Base-by-base conservation (phyloP, 1,139 yeast species). In the Debaryomycetaceae sp. region DNA sequence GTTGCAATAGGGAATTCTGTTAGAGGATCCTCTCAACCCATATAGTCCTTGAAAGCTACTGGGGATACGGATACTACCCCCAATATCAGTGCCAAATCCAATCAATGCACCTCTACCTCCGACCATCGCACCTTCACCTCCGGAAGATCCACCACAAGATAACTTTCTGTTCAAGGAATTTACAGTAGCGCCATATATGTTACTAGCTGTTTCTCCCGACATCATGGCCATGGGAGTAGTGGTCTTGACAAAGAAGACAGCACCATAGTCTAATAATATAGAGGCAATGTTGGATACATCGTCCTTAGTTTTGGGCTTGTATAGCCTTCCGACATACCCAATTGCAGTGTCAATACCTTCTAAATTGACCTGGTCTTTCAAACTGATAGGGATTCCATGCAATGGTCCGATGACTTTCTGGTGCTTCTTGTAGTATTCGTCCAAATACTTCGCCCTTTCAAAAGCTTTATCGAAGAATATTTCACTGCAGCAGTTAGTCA, bases 321-420 rank as follows among this genome's bases (percentile, higher is more conserved):
- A 64, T 42, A 52, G 62, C 36, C 57, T 62, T 40, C 59, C 69
- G 6, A 75, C 67, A 46, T 65, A 75, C 6, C 82, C 83, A 40
- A 75, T 59, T 0, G 76, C 59, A 1, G 80, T 65, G 38, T 69
- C 76, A 6, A 69, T 46, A 1, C 81, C 82, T 44, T 65, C 68
- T n/a, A 77, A 51, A 44, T 75, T 74, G 44, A 77, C 60, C 49
- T 76, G 78, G 49, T 79, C 84, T 50, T 77, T 76, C 44, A 84
- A 56, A 3, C 88, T 80, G 41, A 84, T 68, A 7, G 90, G 90
- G 46, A 85, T 65, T 4, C 91, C 93, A 43, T 85, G 88, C 33
- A 84, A 62, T 5, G 84, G 83, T 13, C 87, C 86, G 11, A 66
- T 45, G 0, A 66, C 48, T 41, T 66, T 58, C 11, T 75, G 76